Percentiles rank a stretch among this genome's conserved stretches.
Conservation (phyloP, 2,329 filamentous ascomycete species). For the Colletotrichum plurivorum region DNA sequence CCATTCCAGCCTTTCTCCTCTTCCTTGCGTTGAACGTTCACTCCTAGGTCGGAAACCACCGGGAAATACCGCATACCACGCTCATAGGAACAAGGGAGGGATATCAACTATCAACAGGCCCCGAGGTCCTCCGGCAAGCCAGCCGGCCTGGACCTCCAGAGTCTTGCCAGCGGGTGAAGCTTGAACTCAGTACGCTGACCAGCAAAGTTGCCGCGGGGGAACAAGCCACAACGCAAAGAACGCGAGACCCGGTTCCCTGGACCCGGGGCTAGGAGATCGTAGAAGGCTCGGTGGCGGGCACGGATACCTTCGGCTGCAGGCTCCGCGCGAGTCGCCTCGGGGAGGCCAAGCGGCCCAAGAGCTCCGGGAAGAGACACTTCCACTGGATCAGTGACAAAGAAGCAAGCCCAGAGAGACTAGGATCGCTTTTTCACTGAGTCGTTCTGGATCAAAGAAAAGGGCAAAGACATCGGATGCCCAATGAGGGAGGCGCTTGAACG, state of each 20-base stretch:
- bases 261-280: conserved; percentile 3
- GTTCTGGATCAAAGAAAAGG: no score
- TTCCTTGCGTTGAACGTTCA: conserved; percentile 5
- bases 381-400: no score
- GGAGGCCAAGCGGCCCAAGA: neutral
- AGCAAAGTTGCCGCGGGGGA: conserved; percentile 4
- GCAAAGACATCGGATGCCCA: no score
- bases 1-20: conserved; percentile 18
- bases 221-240: conserved; percentile 6
- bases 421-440: no score
- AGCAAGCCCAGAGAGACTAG: no score
- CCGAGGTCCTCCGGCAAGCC: conserved; percentile 38
- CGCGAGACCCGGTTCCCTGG: neutral
- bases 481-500: no score
- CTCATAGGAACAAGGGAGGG: conserved; percentile 47
- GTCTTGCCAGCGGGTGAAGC: conserved; percentile 40
- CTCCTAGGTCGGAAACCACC: conserved; percentile 35
- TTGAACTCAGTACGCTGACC: conserved; percentile 37
- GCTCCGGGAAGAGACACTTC: no score
- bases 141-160: conserved; percentile 42
- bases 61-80: conserved; percentile 27
- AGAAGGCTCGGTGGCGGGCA: neutral
- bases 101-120: conserved; percentile 39
- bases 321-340: neutral
- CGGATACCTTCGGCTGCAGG: neutral